These are phyloP conservation scores for Neurospora sp. DNA, from an alignment of 495 filamentous ascomycete genomes.

Conservation along the genomic window DNA sequence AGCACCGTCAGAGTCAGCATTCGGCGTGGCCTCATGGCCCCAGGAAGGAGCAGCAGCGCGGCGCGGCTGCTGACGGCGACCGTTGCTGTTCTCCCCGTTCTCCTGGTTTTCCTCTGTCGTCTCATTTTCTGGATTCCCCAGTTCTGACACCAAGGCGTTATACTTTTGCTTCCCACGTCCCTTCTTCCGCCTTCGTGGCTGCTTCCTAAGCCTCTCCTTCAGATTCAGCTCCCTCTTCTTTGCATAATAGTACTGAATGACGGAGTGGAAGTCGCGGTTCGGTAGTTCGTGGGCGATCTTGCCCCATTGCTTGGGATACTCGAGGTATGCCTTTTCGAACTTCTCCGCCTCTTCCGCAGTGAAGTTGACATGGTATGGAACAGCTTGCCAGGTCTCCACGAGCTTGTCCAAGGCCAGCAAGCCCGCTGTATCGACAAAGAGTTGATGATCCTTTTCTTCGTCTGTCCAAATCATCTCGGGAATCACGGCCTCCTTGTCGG, in stretches of 20 bases:
- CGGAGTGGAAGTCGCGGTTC: conserved; percentile 67
- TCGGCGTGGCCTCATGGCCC: conserved; percentile 33
- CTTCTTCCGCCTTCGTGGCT: conserved; percentile 53
- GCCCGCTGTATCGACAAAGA: conserved; percentile 67
- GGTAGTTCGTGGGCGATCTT: conserved; percentile 69
- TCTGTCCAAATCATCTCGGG: conserved; percentile 60
- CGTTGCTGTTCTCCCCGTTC: conserved; percentile 38
- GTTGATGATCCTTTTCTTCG: conserved; percentile 35
- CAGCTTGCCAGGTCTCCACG: conserved; percentile 59
- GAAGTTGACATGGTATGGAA: conserved; percentile 75
- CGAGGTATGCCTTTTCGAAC: conserved; percentile 72
- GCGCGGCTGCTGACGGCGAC: conserved; percentile 34
- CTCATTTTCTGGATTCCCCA: conserved; percentile 51
- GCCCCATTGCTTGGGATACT: conserved; percentile 84
- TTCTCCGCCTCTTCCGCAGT: conserved; percentile 63
- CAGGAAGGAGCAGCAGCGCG: conserved; percentile 46
- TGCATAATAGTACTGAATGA: conserved; percentile 92
- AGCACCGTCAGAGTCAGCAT: conserved; percentile 45
- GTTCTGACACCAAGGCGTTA: conserved; percentile 64
- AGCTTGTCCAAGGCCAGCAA: conserved; percentile 54
- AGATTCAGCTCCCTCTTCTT: conserved; percentile 82
- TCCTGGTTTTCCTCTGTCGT: conserved; percentile 39
- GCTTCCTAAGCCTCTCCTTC: conserved; percentile 70
- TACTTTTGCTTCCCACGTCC: conserved; percentile 55
- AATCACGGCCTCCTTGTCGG: conserved; percentile 73